Percentiles rank a stretch among this genome's conserved stretches.
Evolutionary conservation across 805 yeast genomes (phyloP).

Genomic region (Saccharomyces jurei): DNA sequence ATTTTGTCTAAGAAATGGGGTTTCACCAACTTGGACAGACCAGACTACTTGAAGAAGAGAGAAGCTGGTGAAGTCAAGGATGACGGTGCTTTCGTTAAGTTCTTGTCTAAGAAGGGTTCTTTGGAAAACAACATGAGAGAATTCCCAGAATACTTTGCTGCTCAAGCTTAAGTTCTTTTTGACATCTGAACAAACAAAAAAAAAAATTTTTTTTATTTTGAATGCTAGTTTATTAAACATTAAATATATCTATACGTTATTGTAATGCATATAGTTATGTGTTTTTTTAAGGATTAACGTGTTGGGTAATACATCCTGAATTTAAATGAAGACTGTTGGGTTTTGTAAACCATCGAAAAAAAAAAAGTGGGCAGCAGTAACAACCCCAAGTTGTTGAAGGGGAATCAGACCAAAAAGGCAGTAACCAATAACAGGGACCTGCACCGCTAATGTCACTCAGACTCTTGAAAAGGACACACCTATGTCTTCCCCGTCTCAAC

Average conservation of each 20-base stretch:
- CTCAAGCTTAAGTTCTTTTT: constrained; percentile 32
- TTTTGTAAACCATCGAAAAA: background rate
- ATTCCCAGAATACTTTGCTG: constrained; percentile 77
- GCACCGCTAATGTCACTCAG: background rate
- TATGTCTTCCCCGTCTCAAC: background rate
- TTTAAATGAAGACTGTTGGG: background rate
- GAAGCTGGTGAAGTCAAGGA: constrained; percentile 97
- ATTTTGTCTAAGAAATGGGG: constrained; percentile 99
- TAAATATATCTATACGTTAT: background rate
- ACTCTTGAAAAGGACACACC: background rate
- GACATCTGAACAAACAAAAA: background rate
- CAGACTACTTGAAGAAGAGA: constrained; percentile 87
- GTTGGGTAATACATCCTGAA: background rate
- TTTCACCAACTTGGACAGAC: constrained; percentile 98
- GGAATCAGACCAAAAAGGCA: background rate
- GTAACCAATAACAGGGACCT: background rate
- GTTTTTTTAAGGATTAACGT: background rate
- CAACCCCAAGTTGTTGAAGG: background rate
- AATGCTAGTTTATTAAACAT: background rate
- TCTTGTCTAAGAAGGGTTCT: constrained; percentile 94
- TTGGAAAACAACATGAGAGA: constrained; percentile 83
- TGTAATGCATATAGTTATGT: background rate
- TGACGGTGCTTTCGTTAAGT: constrained; percentile 99
- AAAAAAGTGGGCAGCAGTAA: background rate
- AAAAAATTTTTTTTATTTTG: background rate